These are phyloP conservation scores for Phytophthora constricta DNA, from an alignment of 352 stramenopile species.

Conservation along the genomic window DNA sequence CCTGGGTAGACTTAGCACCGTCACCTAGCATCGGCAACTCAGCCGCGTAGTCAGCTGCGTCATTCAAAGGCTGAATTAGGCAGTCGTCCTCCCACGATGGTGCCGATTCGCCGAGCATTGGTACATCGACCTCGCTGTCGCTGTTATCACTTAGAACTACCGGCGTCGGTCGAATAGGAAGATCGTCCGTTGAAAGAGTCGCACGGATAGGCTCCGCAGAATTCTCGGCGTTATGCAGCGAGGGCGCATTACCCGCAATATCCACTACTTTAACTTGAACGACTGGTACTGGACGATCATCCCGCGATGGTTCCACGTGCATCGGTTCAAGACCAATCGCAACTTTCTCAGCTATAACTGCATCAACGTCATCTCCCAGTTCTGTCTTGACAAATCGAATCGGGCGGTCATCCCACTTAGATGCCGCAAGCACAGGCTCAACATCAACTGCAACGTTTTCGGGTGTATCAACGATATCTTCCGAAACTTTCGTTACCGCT, in stretches of 20 bases:
- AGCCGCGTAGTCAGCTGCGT: background rate
- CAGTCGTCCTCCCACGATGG: conserved; percentile 1
- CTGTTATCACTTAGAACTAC: background rate
- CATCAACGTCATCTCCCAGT: too few species aligned
- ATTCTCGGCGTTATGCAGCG: too few species aligned
- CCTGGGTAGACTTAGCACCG: background rate
- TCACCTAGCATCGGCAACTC: background rate
- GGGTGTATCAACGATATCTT: background rate
- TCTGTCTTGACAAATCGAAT: too few species aligned
- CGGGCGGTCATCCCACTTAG: too few species aligned
- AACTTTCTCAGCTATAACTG: too few species aligned
- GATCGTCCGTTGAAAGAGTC: background rate
- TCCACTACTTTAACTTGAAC: too few species aligned
- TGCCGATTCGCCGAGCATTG: background rate
- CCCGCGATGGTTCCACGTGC: too few species aligned
- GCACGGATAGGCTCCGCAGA: background rate
- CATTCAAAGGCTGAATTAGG: background rate
- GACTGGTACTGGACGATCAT: too few species aligned
- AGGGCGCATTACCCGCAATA: too few species aligned
- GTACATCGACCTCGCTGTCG: background rate
- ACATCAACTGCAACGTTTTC: too few species aligned
- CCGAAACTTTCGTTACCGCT: background rate
- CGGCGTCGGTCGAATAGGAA: background rate
- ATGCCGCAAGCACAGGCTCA: too few species aligned
- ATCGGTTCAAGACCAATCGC: too few species aligned